Percentiles rank a stretch among this genome's conserved stretches.
Evolutionary conservation across 1,139 yeast genomes (phyloP).

Genomic region (Lipomyces yarrowii): DNA sequence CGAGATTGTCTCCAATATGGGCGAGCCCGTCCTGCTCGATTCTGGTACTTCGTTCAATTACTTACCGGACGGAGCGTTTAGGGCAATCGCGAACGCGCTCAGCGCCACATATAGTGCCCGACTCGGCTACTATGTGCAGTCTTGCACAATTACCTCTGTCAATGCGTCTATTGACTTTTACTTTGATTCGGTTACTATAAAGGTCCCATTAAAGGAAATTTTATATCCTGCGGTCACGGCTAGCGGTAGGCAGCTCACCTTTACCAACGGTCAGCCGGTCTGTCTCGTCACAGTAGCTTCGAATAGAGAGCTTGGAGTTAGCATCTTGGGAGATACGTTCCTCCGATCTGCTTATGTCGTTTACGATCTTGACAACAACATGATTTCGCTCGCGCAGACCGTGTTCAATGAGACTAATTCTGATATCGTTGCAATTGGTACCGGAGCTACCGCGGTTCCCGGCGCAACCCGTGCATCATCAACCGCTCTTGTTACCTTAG

Average conservation of each 20-base stretch:
- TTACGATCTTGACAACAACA: conserved; percentile 67
- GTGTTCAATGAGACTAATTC: conserved; percentile 21
- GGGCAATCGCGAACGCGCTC: conserved; percentile 45
- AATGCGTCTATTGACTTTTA: conserved; percentile 41
- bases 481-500: conserved; percentile 1
- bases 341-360: conserved; percentile 75
- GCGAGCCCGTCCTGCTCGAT: conserved; percentile 54
- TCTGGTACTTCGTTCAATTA: conserved; percentile 66
- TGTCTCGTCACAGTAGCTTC: conserved; percentile 25
- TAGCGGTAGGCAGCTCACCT: conserved; percentile 20
- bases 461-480: conserved; percentile 10
- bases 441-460: conserved; percentile 8
- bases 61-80: conserved; percentile 49
- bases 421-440: conserved; percentile 16
- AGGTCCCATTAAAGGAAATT: conserved; percentile 42
- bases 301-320: conserved; percentile 19
- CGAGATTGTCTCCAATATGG: conserved; percentile 6
- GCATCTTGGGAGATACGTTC: conserved; percentile 71
- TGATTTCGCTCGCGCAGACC: conserved; percentile 71
- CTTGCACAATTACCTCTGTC: conserved; percentile 33
- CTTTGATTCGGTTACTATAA: conserved; percentile 49
- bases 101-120: conserved; percentile 44
- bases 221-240: conserved; percentile 19
- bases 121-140: conserved; percentile 35
- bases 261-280: conserved; percentile 18